Percentiles rank a stretch among this genome's conserved stretches.
phyloP scores from a whole-genome alignment of 495 filamentous ascomycete genomes.

The Lineolata rhizophorae region DNA sequence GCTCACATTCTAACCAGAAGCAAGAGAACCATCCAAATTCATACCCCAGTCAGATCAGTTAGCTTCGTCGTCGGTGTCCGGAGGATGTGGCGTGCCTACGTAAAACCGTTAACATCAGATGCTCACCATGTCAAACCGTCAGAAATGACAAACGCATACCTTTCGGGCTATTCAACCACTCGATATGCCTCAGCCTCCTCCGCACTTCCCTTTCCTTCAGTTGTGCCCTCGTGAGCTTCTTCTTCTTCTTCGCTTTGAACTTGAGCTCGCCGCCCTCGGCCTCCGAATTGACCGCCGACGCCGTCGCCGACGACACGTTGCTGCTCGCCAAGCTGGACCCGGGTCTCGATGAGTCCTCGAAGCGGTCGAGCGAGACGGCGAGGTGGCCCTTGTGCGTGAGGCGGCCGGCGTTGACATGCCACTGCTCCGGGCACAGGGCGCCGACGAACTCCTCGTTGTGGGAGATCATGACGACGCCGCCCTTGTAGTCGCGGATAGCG shows the following conservation, averaged over 20 bases:
- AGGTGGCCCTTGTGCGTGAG: slow-evolving; percentile 62
- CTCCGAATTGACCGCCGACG: slow-evolving; percentile 62
- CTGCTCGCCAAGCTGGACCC: slow-evolving; percentile 31
- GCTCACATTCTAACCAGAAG: too few relatives aligned
- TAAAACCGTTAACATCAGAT: too few relatives aligned
- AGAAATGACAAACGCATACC: too few relatives aligned
- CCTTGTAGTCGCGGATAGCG: slow-evolving; percentile 92
- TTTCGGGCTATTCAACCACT: slow-evolving; percentile 60
- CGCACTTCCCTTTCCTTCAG: slow-evolving; percentile 80
- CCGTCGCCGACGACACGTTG: slow-evolving; percentile 29
- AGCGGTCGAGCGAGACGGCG: slow-evolving; percentile 53
- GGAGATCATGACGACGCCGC: slow-evolving; percentile 96
- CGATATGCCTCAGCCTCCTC: slow-evolving; percentile 76
- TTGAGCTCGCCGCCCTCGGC: slow-evolving; percentile 66
- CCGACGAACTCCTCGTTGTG: slow-evolving; percentile 98
- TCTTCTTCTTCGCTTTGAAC: slow-evolving; percentile 81
- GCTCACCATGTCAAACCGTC: too few relatives aligned
- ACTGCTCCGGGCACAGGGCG: slow-evolving; percentile 81
- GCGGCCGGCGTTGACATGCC: slow-evolving; percentile 75
- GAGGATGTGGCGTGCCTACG: slow-evolving; percentile 21
- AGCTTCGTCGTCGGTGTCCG: slow-evolving; percentile 23
- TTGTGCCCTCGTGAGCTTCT: slow-evolving; percentile 88
- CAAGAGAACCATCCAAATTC: too few relatives aligned
- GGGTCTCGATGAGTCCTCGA: slow-evolving; percentile 56
- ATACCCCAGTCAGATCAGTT: too few relatives aligned